Evolutionary conservation across 805 yeast genomes (phyloP).

Genomic region (Barnettozyma populi): DNA sequence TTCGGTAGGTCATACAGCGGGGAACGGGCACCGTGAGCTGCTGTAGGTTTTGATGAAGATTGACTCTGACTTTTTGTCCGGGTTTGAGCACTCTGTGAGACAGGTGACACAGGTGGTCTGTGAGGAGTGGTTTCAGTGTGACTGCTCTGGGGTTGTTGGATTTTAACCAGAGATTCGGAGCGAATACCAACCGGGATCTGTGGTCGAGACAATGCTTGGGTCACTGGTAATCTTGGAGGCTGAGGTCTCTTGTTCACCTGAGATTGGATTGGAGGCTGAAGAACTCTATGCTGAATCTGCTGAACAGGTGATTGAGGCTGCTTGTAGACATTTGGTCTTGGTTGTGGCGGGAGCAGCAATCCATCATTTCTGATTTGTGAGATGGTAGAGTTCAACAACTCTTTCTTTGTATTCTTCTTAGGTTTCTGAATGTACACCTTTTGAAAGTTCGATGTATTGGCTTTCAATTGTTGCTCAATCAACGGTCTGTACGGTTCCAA

Average conservation of each 20-base stretch:
- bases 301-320: conserved; percentile 6
- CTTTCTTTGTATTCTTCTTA: conserved; percentile 20
- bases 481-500: conserved; percentile 57
- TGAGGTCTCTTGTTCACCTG: neutral
- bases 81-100: too few relatives aligned
- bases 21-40: neutral
- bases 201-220: neutral
- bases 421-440: conserved; percentile 21
- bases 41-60: neutral
- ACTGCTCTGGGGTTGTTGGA: neutral
- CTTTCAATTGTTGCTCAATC: conserved; percentile 23
- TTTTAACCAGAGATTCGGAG: neutral
- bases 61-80: neutral
- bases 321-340: neutral
- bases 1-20: conserved; percentile 1
- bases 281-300: conserved; percentile 1
- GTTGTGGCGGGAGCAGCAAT: conserved; percentile 2
- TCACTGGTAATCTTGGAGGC: neutral
- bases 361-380: conserved; percentile 22
- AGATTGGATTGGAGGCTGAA: neutral
- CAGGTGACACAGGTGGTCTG: neutral
- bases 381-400: conserved; percentile 20
- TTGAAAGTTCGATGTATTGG: conserved; percentile 13
- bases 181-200: neutral
- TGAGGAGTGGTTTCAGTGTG: neutral